Evolutionary conservation across 2,329 filamentous ascomycete genomes (phyloP).

Genomic region (Botrytis aclada): DNA sequence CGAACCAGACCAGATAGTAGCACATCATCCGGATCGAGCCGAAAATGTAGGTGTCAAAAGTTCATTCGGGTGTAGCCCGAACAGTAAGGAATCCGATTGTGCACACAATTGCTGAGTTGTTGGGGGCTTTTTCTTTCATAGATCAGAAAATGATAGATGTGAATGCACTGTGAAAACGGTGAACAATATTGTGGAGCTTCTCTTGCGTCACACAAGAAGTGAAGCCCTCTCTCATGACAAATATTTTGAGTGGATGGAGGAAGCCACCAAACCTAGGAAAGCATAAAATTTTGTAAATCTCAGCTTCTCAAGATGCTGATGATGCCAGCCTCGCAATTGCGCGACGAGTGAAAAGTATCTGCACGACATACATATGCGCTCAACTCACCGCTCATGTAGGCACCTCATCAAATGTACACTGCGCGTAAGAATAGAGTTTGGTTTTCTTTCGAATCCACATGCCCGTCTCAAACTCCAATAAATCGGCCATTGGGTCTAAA

Average conservation of each 20-base stretch:
- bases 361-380: not conserved
- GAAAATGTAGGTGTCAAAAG: not conserved
- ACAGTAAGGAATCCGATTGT: not conserved
- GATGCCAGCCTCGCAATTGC: not conserved
- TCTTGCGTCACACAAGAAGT: not conserved
- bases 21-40: not conserved
- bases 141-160: slow-evolving; percentile 3
- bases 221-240: not conserved
- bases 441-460: not conserved
- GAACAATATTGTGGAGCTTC: not conserved
- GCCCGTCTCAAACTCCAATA: not conserved
- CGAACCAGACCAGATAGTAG: not conserved
- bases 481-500: not conserved
- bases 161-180: not conserved
- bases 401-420: not conserved
- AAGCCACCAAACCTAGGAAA: not conserved
- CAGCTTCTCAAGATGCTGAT: not conserved
- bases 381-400: not conserved
- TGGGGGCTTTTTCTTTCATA: not conserved
- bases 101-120: not conserved
- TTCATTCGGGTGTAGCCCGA: not conserved
- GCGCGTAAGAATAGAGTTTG: not conserved
- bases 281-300: not conserved
- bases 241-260: not conserved
- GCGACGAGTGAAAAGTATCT: not conserved